Evolutionary conservation across 1,284 basidiomycete species (phyloP), one percentile per base, ranked within the genome.

Genomic region (Kwoniella shivajii): DNA sequence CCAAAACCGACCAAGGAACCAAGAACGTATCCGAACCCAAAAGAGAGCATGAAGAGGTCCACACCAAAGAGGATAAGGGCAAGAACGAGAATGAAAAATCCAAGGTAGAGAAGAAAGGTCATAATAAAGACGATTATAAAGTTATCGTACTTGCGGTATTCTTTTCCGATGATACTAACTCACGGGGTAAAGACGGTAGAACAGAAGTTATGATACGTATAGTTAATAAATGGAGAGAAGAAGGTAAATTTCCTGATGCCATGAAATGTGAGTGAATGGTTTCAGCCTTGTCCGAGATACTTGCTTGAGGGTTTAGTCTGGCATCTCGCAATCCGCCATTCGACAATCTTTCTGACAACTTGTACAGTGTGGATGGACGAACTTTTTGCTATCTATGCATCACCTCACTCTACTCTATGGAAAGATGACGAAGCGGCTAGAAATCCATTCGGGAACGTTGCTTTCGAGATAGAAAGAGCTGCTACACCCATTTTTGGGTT

Each of bases 401-500:
- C 88, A 56, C 86, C 88, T 10, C 45, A 55, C 4, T 69, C 61
- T 3, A 29, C 47, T 22, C 64, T 54, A 2, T 87, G 90, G 67
- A 29, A 52, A 31, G 24, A 27, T 14, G 82, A 83, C 2, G 54
- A 66, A 14, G 47, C 49, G 2, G 37, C 44, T 7, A 26, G 38
- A n/a, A 29, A 39, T n/a, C 50, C 60, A 4, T 64, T 61, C 30
- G 54, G 64, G 50, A 91, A 91, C 71, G 86, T 85, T 57, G 88
- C 84, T 6, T 95, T 96, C 72, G 84, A 86, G 71, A 84, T 96
- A 81, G 93, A 58, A 41, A 30, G 57, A n/a, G 38, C 51, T 95
- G 76, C 85, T 92, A 42, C 83, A 88, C 2, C 88, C 1, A 78
- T 96, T 42, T 95, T 96, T 68, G 92, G 93, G 1, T 79, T 92